Evolutionary conservation across 2,329 filamentous ascomycete genomes (phyloP).

Genomic region (Akanthomyces uredinophilus): DNA sequence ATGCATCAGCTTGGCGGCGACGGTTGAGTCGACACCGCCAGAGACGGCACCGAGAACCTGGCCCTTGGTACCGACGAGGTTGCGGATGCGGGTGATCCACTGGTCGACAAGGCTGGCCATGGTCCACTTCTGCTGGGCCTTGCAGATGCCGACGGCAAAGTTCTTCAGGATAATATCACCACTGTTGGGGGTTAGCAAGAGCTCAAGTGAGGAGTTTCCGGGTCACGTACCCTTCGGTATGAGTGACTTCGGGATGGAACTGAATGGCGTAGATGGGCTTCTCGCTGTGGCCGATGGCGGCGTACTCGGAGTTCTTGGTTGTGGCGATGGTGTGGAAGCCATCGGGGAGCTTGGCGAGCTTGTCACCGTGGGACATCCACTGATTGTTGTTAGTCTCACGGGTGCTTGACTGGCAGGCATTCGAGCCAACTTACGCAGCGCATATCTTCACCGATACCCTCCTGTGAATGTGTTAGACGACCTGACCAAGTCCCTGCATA

Average conservation of each 20-base stretch:
- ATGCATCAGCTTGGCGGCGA: conserved; percentile 79
- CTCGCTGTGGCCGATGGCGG: conserved; percentile 67
- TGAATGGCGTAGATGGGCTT: conserved; percentile 69
- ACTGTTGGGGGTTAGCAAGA: conserved; percentile 63
- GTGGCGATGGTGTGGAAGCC: conserved; percentile 69
- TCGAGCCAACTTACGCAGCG: neutral
- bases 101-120: conserved; percentile 80
- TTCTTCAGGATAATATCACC: conserved; percentile 64
- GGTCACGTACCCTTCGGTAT: conserved; percentile 17
- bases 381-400: neutral
- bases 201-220: neutral
- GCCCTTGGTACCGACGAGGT: conserved; percentile 72
- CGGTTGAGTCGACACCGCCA: conserved; percentile 85
- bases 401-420: neutral
- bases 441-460: conserved; percentile 2
- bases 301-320: conserved; percentile 71
- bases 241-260: conserved; percentile 76
- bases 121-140: conserved; percentile 70
- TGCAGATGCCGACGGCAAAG: conserved; percentile 80
- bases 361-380: conserved; percentile 47
- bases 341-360: conserved; percentile 68
- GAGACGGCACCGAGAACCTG: conserved; percentile 57
- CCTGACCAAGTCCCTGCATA: rapidly evolving
- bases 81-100: conserved; percentile 75
- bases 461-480: neutral